Evolutionary conservation across 148 eudicot genomes (phyloP), one percentile per base, ranked within the genome.

Genomic region (Agrostemma githago): DNA sequence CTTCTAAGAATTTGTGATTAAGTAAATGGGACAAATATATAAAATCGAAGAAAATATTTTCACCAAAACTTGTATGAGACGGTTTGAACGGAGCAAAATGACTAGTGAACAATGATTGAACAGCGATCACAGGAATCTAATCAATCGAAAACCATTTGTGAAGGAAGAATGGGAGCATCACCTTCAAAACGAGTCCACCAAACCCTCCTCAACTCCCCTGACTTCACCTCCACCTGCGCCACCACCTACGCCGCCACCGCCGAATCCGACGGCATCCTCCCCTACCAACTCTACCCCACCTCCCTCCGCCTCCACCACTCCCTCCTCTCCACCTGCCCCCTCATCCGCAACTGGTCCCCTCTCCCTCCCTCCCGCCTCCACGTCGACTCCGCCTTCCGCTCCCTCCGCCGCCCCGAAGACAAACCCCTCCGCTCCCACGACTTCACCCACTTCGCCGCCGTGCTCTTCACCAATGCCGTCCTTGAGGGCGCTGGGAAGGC

Each of bases 271-370:
- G 89, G 85, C 16, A 70, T 94, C 76, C 79, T 82, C 73, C 90
- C 88, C 21, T 91, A 94, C 93, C 98, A 94, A 82, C 97, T 94
- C 83, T 7, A 54, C 75, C 72, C 84, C 79, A 88, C 97, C 63
- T 17, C 87, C 37, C 53, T 58, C 62, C 83, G 66, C 68, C 93
- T 94, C 84, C 90, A 94, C 87, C 68, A 51, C 34, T 68, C 83
- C 42, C 92, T 93, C 77, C 56, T 78, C 75, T n/a, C 72, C 73
- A 75, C 85, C 42, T 73, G 77, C 73, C 87, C 90, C 8, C 77
- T 88, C 43, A 42, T 91, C 84, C 41, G 74, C 10, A 80, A 69
- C 7, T 89, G 92, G 96, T 77, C 81, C 74, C 86, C 91, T 2
- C 40, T 77, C 10, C 96, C 91, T 12, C 98, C 98, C 0, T 77